These are phyloP conservation scores for Mortierella hygrophila DNA, from an alignment of 192 early-diverging fungal species.

Conservation along the genomic window DNA sequence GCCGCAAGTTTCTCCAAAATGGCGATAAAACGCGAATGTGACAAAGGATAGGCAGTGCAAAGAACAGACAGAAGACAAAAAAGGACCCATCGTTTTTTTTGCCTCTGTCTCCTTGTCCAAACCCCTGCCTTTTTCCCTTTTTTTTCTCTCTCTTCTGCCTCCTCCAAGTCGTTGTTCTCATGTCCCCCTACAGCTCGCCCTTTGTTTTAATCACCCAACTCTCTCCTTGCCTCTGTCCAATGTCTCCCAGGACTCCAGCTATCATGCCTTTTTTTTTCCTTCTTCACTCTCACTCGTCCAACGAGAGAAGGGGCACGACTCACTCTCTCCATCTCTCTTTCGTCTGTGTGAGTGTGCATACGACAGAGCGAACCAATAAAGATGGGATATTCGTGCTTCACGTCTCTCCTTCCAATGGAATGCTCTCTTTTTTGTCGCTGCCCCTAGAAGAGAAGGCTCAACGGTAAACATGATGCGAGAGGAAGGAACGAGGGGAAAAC, in stretches of 20 bases:
- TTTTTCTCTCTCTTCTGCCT: background rate
- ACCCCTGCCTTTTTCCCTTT: background rate
- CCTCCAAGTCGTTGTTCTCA: too few relatives aligned
- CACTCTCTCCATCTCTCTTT: background rate
- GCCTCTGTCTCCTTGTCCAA: background rate
- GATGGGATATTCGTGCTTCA: background rate
- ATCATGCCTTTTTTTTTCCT: background rate
- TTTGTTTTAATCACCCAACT: background rate
- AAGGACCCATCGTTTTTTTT: background rate
- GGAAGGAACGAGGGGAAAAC: background rate
- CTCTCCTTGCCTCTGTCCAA: background rate
- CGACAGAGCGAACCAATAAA: background rate
- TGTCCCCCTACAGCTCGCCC: too few relatives aligned
- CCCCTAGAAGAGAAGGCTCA: background rate
- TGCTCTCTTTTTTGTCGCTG: background rate
- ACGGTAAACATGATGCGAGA: conserved; percentile 14
- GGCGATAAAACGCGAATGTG: too few relatives aligned
- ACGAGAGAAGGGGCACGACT: background rate
- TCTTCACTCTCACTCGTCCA: background rate
- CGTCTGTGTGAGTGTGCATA: background rate
- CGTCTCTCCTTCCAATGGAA: background rate
- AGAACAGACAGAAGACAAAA: background rate
- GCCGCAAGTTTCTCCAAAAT: too few relatives aligned
- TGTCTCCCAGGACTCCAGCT: background rate
- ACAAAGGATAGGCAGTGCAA: background rate